Percentiles rank a stretch among this genome's conserved stretches.
Evolutionary conservation across 495 filamentous ascomycete species (phyloP).

Genomic region (Trichocladium uniseriatum): DNA sequence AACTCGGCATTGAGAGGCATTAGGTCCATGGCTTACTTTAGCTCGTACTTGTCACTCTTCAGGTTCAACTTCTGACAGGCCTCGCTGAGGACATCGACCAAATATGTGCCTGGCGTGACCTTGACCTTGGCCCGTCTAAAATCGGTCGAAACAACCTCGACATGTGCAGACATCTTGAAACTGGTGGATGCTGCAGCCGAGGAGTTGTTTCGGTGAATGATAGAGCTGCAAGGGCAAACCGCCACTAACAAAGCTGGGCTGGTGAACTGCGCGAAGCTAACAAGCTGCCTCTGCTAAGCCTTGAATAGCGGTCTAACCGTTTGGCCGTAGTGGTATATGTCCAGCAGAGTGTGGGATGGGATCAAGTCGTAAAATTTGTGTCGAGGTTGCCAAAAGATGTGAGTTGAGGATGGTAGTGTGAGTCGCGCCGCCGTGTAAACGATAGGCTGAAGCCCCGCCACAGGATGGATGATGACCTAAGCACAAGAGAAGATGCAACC

Average conservation of each 20-base stretch:
- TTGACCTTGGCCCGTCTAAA: constrained; percentile 69
- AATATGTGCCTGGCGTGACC: constrained; percentile 64
- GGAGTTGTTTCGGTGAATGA: background rate
- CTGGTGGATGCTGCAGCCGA: background rate
- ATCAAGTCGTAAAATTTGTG: too few relatives aligned
- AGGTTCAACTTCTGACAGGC: constrained; percentile 73
- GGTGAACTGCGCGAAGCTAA: background rate
- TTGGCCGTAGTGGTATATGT: too few relatives aligned
- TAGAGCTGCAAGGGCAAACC: background rate
- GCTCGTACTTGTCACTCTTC: constrained; percentile 59
- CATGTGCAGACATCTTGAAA: constrained; percentile 68
- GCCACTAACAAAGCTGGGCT: background rate
- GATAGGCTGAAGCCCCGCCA: too few relatives aligned
- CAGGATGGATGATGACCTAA: too few relatives aligned
- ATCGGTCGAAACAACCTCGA: constrained; percentile 75
- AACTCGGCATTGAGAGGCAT: background rate
- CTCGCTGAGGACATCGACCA: constrained; percentile 77
- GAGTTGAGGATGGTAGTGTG: too few relatives aligned
- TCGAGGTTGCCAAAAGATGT: background rate
- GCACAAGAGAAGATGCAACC: too few relatives aligned
- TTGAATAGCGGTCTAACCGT: too few relatives aligned
- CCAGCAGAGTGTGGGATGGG: too few relatives aligned
- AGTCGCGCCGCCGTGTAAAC: too few relatives aligned
- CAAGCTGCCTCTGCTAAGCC: too few relatives aligned
- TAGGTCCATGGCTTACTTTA: constrained; percentile 54